phyloP scores from a whole-genome alignment of 331 rosid genomes.

The Malus hybrid region DNA sequence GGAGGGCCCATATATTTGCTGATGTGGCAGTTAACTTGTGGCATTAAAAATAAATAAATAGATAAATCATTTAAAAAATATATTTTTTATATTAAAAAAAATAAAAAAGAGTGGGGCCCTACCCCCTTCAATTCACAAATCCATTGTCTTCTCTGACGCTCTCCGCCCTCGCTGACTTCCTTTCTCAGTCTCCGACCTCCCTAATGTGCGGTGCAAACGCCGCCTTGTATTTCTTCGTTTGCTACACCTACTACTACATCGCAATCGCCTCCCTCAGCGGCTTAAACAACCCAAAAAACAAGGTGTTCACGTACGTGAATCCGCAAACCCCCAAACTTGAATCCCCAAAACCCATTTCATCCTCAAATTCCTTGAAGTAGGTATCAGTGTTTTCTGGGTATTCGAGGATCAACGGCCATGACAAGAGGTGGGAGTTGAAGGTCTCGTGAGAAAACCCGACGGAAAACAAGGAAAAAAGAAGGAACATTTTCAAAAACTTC shows the following conservation, averaged over 20 bases:
- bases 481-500: slow-evolving; percentile 19
- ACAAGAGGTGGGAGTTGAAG: slow-evolving; percentile 32
- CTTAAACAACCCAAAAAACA: slow-evolving; percentile 79
- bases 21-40: too few species aligned
- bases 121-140: too few species aligned
- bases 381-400: slow-evolving; percentile 22
- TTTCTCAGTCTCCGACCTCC: too few species aligned
- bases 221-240: slow-evolving; percentile 41
- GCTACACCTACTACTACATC: slow-evolving; percentile 44
- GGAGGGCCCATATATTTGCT: too few species aligned
- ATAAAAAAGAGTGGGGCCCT: too few species aligned
- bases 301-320: slow-evolving; percentile 42
- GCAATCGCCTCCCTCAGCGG: slow-evolving; percentile 61
- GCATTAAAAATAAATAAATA: too few species aligned
- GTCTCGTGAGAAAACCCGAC: slow-evolving; percentile 28
- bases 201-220: slow-evolving; percentile 63
- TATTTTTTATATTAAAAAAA: too few species aligned
- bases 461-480: slow-evolving; percentile 24
- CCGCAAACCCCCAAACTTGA: too few species aligned
- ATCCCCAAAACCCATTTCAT: slow-evolving; percentile 16
- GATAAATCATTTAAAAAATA: too few species aligned
- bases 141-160: too few species aligned
- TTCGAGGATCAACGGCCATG: slow-evolving; percentile 52
- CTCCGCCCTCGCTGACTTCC: too few species aligned
- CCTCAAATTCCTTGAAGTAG: slow-evolving; percentile 22